Evolutionary conservation across 2,329 filamentous ascomycete genomes (phyloP), one percentile per base, ranked within the genome.

Genomic region (Esteya vermicola): DNA sequence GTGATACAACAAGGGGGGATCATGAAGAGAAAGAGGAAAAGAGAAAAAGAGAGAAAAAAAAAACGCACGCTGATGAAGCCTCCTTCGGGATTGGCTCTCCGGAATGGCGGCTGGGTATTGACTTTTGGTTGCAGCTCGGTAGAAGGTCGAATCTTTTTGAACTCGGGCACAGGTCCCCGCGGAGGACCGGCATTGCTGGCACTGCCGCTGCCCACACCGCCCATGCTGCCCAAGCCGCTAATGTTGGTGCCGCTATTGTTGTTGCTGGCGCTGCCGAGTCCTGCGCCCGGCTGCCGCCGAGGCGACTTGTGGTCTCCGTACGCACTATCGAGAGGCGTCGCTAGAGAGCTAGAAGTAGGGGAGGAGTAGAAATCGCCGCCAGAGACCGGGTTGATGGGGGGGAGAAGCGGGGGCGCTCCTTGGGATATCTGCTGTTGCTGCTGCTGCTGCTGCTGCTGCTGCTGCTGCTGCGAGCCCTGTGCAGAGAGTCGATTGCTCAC

Each of bases 11-110:
- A 13, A 30, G 13, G 27, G 12, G 12, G 12, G 27, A 19, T 8
- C 8, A 9, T 19, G 12, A 9, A 30, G n/a, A 20, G n/a, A 33
- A 18, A 23, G 40, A 47, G 20, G 45, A 32, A 37, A 35, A 9
- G n/a, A 26, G 6, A 21, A 39, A 28, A 25, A 31, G 36, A 35
- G 19, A 23, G 13, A 13, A 12, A n/a, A 21, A 19, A 9, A 7
- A 39, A 9, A 54, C 83, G 63, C 70, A 93, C 85, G 59, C 91
- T 96, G 57, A 98, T 94, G 57, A 98, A 98, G 36, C 91, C 91
- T 39, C 91, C 91, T 57, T 98, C 91, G 2, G 91, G 91, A 52
- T 94, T 93, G 41, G 91, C 91, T 61, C 91, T 78, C 51, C 91
- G 76, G 56, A 93, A 96, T 2, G 85, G 75, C 40, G 91, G 91